Evolutionary conservation across 768 basidiomycete species (phyloP).

Genomic region (Lactarius akahatsu): DNA sequence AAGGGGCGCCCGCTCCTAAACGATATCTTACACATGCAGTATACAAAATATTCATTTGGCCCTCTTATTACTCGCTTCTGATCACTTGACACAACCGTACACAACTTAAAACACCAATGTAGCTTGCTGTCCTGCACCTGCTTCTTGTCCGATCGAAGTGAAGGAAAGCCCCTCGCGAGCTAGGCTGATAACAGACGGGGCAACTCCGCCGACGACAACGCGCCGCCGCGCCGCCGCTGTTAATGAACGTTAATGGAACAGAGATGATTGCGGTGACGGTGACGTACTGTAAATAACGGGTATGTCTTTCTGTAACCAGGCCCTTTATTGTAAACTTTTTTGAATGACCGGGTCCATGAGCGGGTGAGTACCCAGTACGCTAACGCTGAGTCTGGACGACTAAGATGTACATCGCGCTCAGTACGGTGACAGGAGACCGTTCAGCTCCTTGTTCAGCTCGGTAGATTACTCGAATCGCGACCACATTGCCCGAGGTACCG

Average conservation of each 20-base stretch:
- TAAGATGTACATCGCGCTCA: too few relatives aligned
- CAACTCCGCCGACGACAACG: background rate
- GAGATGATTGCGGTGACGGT: too few relatives aligned
- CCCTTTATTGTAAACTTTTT: too few relatives aligned
- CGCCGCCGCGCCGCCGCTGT: background rate
- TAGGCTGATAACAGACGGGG: background rate
- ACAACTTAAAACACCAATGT: background rate
- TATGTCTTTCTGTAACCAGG: background rate
- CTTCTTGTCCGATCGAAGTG: background rate
- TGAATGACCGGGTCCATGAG: background rate
- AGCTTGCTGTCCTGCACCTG: background rate
- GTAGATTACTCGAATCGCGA: too few relatives aligned
- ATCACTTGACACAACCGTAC: background rate
- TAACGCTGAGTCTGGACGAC: too few relatives aligned
- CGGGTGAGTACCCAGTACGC: too few relatives aligned
- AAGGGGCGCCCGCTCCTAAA: background rate
- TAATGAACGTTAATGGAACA: too few relatives aligned
- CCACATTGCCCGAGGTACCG: too few relatives aligned
- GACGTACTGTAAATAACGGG: too few relatives aligned
- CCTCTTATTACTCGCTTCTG: background rate
- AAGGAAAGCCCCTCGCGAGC: background rate
- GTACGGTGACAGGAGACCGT: too few relatives aligned
- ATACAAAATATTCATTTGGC: background rate
- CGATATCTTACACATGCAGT: background rate
- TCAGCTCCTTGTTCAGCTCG: too few relatives aligned